These are phyloP conservation scores for Phytophthora sp. DNA, from an alignment of 352 stramenopile species.

Conservation along the genomic window DNA sequence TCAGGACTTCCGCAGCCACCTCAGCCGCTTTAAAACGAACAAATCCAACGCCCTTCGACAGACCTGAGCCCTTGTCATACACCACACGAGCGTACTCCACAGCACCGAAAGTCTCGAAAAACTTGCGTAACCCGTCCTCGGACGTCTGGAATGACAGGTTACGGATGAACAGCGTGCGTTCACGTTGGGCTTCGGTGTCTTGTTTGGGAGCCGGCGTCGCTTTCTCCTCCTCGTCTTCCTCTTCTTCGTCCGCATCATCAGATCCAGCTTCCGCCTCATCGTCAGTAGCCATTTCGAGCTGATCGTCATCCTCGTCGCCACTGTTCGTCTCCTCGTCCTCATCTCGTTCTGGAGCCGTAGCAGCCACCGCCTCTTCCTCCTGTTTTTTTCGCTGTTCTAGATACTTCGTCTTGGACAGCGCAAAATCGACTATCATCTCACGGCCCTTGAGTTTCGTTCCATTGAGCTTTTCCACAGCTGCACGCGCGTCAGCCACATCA, in stretches of 20 bases:
- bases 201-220: slow-evolving; percentile 40
- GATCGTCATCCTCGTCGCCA: slow-evolving; percentile 51
- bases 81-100: slow-evolving; percentile 87
- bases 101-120: slow-evolving; percentile 74
- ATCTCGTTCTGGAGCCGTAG: slow-evolving; percentile 31
- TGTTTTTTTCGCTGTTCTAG: slow-evolving; percentile 76
- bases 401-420: slow-evolving; percentile 82
- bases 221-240: slow-evolving; percentile 39
- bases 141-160: slow-evolving; percentile 88
- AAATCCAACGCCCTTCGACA: slow-evolving; percentile 88
- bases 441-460: slow-evolving; percentile 80
- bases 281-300: slow-evolving; percentile 57
- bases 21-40: slow-evolving; percentile 74
- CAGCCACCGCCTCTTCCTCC: slow-evolving; percentile 37
- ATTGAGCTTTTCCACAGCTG: slow-evolving; percentile 78
- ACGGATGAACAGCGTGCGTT: slow-evolving; percentile 86
- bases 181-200: slow-evolving; percentile 77
- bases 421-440: slow-evolving; percentile 89
- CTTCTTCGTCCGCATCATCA: slow-evolving; percentile 40
- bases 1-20: slow-evolving; percentile 61
- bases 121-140: slow-evolving; percentile 71
- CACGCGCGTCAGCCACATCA: slow-evolving; percentile 61
- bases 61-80: slow-evolving; percentile 75
- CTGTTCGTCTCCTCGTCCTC: slow-evolving; percentile 49
- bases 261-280: slow-evolving; percentile 42